Evolutionary conservation across 192 early-diverging fungal genomes (phyloP), one percentile per base, ranked within the genome.

Genomic region (Funneliformis mosseae): DNA sequence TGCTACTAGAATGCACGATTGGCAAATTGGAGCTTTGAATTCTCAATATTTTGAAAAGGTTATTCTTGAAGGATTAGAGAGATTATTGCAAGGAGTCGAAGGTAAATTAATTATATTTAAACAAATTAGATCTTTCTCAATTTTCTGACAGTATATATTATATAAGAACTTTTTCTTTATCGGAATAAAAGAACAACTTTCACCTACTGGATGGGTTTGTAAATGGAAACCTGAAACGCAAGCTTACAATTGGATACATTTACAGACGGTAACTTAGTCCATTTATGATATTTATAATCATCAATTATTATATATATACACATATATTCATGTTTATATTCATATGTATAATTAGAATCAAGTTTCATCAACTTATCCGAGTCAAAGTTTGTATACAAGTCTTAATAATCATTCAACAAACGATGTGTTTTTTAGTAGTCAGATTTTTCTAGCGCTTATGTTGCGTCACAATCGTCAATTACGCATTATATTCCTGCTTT

Each of bases 1-100:
- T 46, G 42, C 71, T 5, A 73, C 71, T n/a, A 73, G 71, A 73
- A 21, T 73, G 39, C 45, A 73, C 50, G 71, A 73, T 73, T 73
- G 71, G 71, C 71, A 73, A 48, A 14, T 73, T 18, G 71, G 71
- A 5, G 71, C 71, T n/a, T 14, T 73, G 71, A 48, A 73, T 10
- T 16, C 71, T 25, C 11, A 12, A 23, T 73, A 73, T 73, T 73
- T 73, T 73, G 71, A 73, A 73, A 73, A 73, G 28, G 23, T 48
- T 3, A 73, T 73, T 48, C 27, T 73, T 25, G 71, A 73, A 73
- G 41, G 46, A 28, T 50, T 73, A 7, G 71, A 73, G 28, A 73
- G 28, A 21, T 50, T 73, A 46, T 27, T 73, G 1, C 43, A n/a
- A 18, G 43, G 71, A 21, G n/a, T 50, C 6, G 71, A 73, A 73